Percentiles rank a stretch among this genome's conserved stretches.
Conservation (phyloP, 2,329 filamentous ascomycete species). For the Botrytis pseudocinerea region DNA sequence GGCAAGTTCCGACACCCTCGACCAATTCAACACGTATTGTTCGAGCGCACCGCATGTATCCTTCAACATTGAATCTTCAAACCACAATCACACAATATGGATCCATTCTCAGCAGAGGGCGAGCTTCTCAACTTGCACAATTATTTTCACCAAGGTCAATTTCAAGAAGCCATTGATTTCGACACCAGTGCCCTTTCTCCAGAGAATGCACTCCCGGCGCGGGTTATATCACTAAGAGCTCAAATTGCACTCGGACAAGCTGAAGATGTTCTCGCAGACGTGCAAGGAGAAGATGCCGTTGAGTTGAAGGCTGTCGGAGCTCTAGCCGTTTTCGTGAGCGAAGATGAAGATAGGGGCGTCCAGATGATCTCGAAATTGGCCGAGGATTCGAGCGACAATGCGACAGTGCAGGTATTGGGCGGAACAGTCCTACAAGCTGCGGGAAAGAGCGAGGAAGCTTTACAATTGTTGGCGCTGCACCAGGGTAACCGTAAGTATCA, state of each 20-base stretch:
- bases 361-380: constrained; percentile 66
- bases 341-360: constrained; percentile 63
- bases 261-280: constrained; percentile 68
- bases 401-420: constrained; percentile 75
- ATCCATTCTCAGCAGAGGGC: constrained; percentile 69
- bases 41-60: constrained; percentile 6
- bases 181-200: constrained; percentile 76
- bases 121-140: constrained; percentile 72
- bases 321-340: constrained; percentile 66
- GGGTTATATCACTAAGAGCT: constrained; percentile 77
- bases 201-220: constrained; percentile 74
- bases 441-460: constrained; percentile 81
- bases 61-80: constrained; percentile 19
- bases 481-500: constrained; percentile 72
- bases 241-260: constrained; percentile 80
- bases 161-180: constrained; percentile 81
- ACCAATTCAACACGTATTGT: constrained; percentile 31
- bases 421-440: constrained; percentile 80
- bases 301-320: constrained; percentile 77
- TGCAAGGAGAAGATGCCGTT: constrained; percentile 64
- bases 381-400: constrained; percentile 67
- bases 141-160: constrained; percentile 78
- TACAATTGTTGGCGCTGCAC: constrained; percentile 77
- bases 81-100: constrained; percentile 49
- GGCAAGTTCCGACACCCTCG: constrained; percentile 10